Conservation (phyloP, 257 asterid species). For the Orobanche coerulescens region DNA sequence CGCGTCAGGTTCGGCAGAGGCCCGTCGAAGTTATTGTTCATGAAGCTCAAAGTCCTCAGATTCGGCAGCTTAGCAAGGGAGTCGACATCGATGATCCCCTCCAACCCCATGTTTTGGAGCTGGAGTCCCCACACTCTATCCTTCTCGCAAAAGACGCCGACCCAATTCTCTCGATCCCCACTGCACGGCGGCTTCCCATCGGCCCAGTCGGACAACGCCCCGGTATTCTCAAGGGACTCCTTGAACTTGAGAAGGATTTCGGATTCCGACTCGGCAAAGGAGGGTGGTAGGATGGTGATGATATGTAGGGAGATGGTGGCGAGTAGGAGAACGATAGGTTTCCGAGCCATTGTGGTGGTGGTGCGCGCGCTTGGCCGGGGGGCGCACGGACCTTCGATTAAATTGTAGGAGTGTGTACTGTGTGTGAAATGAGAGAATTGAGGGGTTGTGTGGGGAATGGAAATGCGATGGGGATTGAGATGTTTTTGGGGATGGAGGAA, state of each 20-base stretch:
- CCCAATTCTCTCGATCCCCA: slow-evolving; percentile 30
- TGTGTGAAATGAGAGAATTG: background rate
- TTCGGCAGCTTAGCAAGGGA: slow-evolving; percentile 35
- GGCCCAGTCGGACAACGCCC: slow-evolving; percentile 29
- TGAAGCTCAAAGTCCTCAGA: slow-evolving; percentile 52
- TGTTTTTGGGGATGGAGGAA: slow-evolving; percentile 15
- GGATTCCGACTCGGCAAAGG: slow-evolving; percentile 22
- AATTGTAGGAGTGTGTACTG: too few relatives aligned
- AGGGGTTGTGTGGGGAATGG: background rate
- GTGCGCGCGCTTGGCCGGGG: slow-evolving; percentile 53
- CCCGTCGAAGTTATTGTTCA: slow-evolving; percentile 50
- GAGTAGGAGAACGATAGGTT: background rate
- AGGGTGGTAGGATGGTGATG: background rate
- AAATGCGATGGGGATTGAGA: slow-evolving; percentile 15
- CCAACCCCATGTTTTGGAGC: slow-evolving; percentile 56
- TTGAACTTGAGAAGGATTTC: slow-evolving; percentile 37
- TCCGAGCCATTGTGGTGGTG: slow-evolving; percentile 27
- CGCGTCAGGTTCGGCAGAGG: slow-evolving; percentile 43
- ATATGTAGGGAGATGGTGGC: background rate
- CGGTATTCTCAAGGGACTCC: slow-evolving; percentile 30
- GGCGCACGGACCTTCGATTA: slow-evolving; percentile 27
- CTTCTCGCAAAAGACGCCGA: slow-evolving; percentile 28
- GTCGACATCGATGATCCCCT: slow-evolving; percentile 51
- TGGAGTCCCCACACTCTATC: slow-evolving; percentile 58
- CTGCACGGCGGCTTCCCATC: slow-evolving; percentile 31